Conservation (phyloP, 495 filamentous ascomycete species). For the Staphylotrichum longicolle region DNA sequence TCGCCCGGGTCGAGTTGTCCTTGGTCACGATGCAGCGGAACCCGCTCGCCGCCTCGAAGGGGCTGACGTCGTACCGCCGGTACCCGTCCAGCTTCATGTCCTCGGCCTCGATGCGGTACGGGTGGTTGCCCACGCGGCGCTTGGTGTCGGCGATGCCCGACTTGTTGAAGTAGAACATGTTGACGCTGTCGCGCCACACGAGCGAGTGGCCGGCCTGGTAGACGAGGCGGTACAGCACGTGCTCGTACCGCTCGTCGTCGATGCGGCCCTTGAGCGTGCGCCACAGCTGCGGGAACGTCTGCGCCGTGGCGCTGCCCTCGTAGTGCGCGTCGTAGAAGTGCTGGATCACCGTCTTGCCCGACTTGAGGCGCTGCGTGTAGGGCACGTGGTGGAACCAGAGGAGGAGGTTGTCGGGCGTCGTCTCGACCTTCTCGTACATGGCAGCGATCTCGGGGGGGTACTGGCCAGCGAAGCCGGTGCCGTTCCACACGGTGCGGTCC, state of each 20-base stretch:
- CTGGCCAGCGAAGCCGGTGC: slow-evolving; percentile 63
- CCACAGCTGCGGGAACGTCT: slow-evolving; percentile 57
- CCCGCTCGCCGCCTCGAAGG: slow-evolving; percentile 55
- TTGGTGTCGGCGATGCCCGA: slow-evolving; percentile 56
- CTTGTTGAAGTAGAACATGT: slow-evolving; percentile 58
- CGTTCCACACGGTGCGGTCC: slow-evolving; percentile 67
- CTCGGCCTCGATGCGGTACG: slow-evolving; percentile 65
- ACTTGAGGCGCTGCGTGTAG: slow-evolving; percentile 63
- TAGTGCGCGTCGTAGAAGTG: slow-evolving; percentile 76
- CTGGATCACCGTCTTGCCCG: slow-evolving; percentile 69
- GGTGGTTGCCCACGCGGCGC: slow-evolving; percentile 56
- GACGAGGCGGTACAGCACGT: slow-evolving; percentile 54
- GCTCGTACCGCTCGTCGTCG: slow-evolving; percentile 60
- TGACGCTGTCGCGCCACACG: slow-evolving; percentile 67
- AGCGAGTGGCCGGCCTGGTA: slow-evolving; percentile 70
- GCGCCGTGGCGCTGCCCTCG: slow-evolving; percentile 56
- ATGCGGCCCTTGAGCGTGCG: slow-evolving; percentile 53
- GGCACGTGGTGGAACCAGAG: slow-evolving; percentile 76
- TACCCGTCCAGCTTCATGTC: slow-evolving; percentile 58
- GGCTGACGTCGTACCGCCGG: slow-evolving; percentile 46
- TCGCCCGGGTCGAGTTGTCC: slow-evolving; percentile 49
- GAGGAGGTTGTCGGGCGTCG: slow-evolving; percentile 66
- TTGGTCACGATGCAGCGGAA: slow-evolving; percentile 26
- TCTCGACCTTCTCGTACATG: slow-evolving; percentile 58
- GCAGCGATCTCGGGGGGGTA: slow-evolving; percentile 60